A percentile compares a stretch with the other conserved stretches of the same genome.
Evolutionary conservation across 2,329 filamentous ascomycete species (phyloP).

Genomic region (Aspergillus udagawae): DNA sequence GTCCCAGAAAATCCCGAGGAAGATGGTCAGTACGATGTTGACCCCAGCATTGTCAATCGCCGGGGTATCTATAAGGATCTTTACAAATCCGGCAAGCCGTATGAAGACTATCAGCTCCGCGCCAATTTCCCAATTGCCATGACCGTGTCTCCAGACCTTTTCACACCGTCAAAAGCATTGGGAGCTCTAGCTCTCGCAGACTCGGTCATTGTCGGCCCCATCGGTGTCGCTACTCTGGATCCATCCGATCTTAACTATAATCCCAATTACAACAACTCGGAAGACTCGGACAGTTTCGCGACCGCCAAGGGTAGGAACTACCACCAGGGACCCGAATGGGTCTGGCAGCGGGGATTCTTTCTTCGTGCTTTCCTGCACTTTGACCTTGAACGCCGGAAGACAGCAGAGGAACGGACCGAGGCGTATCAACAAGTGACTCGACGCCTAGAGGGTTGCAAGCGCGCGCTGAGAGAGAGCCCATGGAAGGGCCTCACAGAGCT

Average conservation of each 20-base stretch:
- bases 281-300: slow-evolving; percentile 85
- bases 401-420: slow-evolving; percentile 68
- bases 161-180: slow-evolving; percentile 73
- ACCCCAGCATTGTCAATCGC: slow-evolving; percentile 74
- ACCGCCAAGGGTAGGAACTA: slow-evolving; percentile 96
- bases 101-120: slow-evolving; percentile 95
- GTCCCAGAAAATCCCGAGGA: slow-evolving; percentile 67
- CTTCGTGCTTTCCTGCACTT: slow-evolving; percentile 87
- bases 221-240: slow-evolving; percentile 93
- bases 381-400: slow-evolving; percentile 69
- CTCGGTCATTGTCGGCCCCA: slow-evolving; percentile 73
- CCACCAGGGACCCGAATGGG: slow-evolving; percentile 96
- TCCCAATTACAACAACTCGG: slow-evolving; percentile 90
- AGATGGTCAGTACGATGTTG: slow-evolving; percentile 74
- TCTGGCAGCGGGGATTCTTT: slow-evolving; percentile 97
- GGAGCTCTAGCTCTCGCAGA: slow-evolving; percentile 77
- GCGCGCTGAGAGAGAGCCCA: slow-evolving; percentile 70
- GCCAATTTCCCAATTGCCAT: slow-evolving; percentile 94
- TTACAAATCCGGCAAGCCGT: slow-evolving; percentile 89
- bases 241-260: slow-evolving; percentile 89
- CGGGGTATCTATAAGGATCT: slow-evolving; percentile 98
- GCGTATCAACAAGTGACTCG: slow-evolving; percentile 92
- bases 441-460: slow-evolving; percentile 76
- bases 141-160: slow-evolving; percentile 86
- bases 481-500: slow-evolving; percentile 93